Evolutionary conservation across 2,329 filamentous ascomycete genomes (phyloP).

Genomic region (Claviceps cyperi): DNA sequence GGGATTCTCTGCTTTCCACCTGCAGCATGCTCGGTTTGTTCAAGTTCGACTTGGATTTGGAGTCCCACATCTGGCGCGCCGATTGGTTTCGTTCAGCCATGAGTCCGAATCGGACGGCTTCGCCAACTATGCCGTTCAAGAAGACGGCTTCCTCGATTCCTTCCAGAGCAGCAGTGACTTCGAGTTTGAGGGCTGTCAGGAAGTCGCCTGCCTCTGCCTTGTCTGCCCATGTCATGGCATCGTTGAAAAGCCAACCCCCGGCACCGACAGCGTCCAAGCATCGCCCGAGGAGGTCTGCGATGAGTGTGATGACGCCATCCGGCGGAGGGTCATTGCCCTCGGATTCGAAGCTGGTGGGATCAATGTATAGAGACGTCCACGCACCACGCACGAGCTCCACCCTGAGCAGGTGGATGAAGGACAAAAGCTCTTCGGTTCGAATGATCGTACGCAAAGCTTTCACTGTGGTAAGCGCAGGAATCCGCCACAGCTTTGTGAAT

Average conservation of each 20-base stretch:
- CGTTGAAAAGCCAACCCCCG: slow-evolving; percentile 58
- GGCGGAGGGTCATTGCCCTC: slow-evolving; percentile 33
- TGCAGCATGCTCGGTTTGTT: slow-evolving; percentile 29
- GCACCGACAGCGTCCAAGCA: slow-evolving; percentile 64
- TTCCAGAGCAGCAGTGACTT: slow-evolving; percentile 57
- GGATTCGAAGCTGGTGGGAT: slow-evolving; percentile 33
- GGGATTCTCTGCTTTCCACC: slow-evolving; percentile 29
- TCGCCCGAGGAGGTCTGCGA: slow-evolving; percentile 56
- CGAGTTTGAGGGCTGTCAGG: slow-evolving; percentile 48
- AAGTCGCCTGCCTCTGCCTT: slow-evolving; percentile 46
- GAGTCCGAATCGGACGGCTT: slow-evolving; percentile 48
- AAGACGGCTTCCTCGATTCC: slow-evolving; percentile 55
- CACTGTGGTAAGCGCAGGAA: slow-evolving; percentile 45
- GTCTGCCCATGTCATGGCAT: slow-evolving; percentile 34
- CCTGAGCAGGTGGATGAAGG: slow-evolving; percentile 57
- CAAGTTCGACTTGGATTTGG: slow-evolving; percentile 11
- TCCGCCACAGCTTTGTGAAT: slow-evolving; percentile 54
- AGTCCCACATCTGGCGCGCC: slow-evolving; percentile 15
- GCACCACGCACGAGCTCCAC: slow-evolving; percentile 59
- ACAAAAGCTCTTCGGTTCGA: slow-evolving; percentile 52
- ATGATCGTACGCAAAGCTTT: slow-evolving; percentile 49
- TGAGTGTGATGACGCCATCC: slow-evolving; percentile 54
- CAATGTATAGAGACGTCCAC: slow-evolving; percentile 61
- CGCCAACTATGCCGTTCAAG: slow-evolving; percentile 48
- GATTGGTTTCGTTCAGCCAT: slow-evolving; percentile 20